phyloP scores from a whole-genome alignment of 2,329 filamentous ascomycete genomes.

The Pseudogymnoascus sp. region DNA sequence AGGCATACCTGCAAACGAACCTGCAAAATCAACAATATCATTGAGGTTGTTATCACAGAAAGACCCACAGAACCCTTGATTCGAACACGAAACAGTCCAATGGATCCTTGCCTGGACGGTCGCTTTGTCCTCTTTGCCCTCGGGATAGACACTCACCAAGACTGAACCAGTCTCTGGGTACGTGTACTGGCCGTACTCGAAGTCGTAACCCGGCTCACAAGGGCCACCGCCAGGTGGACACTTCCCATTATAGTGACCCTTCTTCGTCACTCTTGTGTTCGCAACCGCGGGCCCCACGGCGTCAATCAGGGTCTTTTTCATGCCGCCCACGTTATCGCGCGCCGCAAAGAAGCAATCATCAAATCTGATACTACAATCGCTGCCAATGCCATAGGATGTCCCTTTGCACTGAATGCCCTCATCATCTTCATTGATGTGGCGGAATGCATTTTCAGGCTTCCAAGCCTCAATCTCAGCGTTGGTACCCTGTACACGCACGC shows the following conservation, averaged over 20 bases:
- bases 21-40: neutral
- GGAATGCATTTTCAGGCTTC: neutral
- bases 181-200: neutral
- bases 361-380: neutral
- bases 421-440: neutral
- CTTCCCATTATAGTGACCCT: neutral
- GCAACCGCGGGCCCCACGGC: conserved; percentile 12
- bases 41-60: neutral
- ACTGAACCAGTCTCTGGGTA: neutral
- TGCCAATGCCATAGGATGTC: neutral
- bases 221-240: neutral
- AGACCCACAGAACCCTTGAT: neutral
- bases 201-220: neutral
- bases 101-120: neutral
- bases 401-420: neutral
- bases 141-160: neutral
- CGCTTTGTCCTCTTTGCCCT: neutral
- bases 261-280: neutral
- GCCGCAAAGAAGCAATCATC: neutral
- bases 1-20: neutral
- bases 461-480: neutral
- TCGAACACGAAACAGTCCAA: neutral
- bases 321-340: neutral
- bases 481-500: neutral
- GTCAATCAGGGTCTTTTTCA: conserved; percentile 9